phyloP scores from a whole-genome alignment of 2,329 filamentous ascomycete genomes.

The Chaetomium olivaceum region DNA sequence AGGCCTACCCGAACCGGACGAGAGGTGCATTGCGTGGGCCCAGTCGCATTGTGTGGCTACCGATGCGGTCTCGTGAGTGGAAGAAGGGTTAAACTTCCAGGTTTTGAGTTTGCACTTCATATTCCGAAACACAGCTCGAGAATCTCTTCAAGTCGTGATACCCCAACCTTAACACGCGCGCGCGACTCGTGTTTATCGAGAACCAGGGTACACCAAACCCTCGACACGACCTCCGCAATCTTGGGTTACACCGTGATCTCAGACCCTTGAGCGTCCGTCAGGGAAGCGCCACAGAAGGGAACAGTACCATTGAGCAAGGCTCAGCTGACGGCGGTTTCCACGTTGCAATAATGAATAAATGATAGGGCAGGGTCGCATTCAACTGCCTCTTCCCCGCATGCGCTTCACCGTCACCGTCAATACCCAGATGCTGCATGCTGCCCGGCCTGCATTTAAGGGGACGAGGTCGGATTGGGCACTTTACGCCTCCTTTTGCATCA shows the following conservation, averaged over 20 bases:
- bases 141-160: background rate
- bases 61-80: background rate
- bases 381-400: conserved; percentile 2
- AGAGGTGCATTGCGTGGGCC: background rate
- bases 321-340: conserved; percentile 1
- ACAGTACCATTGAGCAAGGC: conserved; percentile 5
- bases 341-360: background rate
- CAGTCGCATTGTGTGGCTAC: background rate
- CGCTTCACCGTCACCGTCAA: background rate
- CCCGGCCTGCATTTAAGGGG: background rate
- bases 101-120: background rate
- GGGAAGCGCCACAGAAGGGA: background rate
- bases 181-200: conserved; percentile 1
- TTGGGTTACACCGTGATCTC: conserved; percentile 1
- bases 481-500: background rate
- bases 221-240: background rate
- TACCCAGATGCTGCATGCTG: background rate
- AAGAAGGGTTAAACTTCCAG: background rate
- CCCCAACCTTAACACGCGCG: background rate
- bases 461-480: conserved; percentile 3
- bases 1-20: conserved; percentile 14
- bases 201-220: background rate
- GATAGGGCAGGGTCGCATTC: background rate
- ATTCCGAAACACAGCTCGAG: background rate
- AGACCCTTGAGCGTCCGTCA: background rate